These are phyloP conservation scores for Tetradesmus lagerheimii DNA, from an alignment of 139 green algal species.

Conservation along the genomic window DNA sequence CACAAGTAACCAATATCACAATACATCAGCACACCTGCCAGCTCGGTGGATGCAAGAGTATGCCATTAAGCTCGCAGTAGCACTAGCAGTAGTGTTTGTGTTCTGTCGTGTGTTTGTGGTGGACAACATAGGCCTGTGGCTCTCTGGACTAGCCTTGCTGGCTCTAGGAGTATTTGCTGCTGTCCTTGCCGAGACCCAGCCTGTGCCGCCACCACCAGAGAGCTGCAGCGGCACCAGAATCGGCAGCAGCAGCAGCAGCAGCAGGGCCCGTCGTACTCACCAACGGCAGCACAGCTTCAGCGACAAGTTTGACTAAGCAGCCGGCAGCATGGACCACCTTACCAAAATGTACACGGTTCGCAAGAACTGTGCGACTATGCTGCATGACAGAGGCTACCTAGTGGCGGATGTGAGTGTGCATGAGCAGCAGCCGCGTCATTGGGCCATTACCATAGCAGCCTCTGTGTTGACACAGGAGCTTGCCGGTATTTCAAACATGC, in stretches of 20 bases:
- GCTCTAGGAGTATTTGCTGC: conserved; percentile 2
- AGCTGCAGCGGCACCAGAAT: not conserved
- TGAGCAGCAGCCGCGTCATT: not conserved
- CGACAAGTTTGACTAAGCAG: not conserved
- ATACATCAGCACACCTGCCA: not conserved
- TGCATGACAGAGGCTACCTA: conserved; percentile 92
- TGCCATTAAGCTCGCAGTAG: not conserved
- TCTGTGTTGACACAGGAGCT: not conserved
- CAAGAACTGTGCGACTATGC: conserved; percentile 93
- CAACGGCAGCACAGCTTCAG: conserved; percentile 33
- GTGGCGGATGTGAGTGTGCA: conserved; percentile 72
- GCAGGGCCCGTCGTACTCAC: not conserved
- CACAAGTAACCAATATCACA: not conserved
- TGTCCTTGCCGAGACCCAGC: not conserved
- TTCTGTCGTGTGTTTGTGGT: conserved; percentile 15
- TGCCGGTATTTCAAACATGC: no score
- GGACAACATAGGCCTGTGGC: conserved; percentile 34
- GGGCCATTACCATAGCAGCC: not conserved
- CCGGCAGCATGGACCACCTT: conserved; percentile 73
- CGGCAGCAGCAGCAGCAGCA: not conserved
- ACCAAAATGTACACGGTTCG: conserved; percentile 80
- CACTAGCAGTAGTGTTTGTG: not conserved
- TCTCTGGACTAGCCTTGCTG: conserved; percentile 5
- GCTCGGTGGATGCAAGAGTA: conserved; percentile 15
- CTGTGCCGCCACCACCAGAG: not conserved